phyloP scores from a whole-genome alignment of 2,329 filamentous ascomycete species.

The Didymella segeticola region DNA sequence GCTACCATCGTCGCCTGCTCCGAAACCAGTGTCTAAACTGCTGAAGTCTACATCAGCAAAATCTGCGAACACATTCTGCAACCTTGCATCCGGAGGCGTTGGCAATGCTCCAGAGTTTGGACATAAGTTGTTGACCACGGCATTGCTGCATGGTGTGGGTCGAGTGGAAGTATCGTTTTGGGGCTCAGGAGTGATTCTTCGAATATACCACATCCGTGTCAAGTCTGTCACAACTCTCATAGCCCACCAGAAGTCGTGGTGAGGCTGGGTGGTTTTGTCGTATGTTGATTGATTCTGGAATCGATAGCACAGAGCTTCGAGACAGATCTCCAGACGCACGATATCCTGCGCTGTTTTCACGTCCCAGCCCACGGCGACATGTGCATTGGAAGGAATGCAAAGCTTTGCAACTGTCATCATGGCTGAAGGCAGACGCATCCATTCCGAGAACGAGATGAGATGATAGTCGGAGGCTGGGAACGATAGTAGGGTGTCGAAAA shows the following conservation, averaged over 20 bases:
- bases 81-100: slow-evolving; percentile 3
- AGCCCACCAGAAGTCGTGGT: slow-evolving; percentile 41
- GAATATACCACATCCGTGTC: slow-evolving; percentile 39
- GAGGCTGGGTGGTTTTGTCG: slow-evolving; percentile 30
- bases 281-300: slow-evolving; percentile 41
- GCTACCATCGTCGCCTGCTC: neutral
- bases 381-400: slow-evolving; percentile 36
- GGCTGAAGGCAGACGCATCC: slow-evolving; percentile 41
- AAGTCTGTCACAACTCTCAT: slow-evolving; percentile 41
- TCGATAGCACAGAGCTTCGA: slow-evolving; percentile 43
- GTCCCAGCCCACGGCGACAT: slow-evolving; percentile 39
- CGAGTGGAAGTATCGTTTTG: neutral
- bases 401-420: slow-evolving; percentile 39
- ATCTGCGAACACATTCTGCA: neutral
- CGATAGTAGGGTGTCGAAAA: slow-evolving; percentile 73
- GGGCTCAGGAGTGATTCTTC: slow-evolving; percentile 27
- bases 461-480: slow-evolving; percentile 66
- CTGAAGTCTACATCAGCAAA: neutral
- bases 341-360: slow-evolving; percentile 41
- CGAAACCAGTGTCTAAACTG: slow-evolving; percentile 1
- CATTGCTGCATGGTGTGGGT: slow-evolving; percentile 1
- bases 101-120: slow-evolving; percentile 11
- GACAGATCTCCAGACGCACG: slow-evolving; percentile 39
- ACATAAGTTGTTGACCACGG: neutral
- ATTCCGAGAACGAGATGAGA: slow-evolving; percentile 42